phyloP scores from a whole-genome alignment of 208 protist species.

The Giardia muris region DNA sequence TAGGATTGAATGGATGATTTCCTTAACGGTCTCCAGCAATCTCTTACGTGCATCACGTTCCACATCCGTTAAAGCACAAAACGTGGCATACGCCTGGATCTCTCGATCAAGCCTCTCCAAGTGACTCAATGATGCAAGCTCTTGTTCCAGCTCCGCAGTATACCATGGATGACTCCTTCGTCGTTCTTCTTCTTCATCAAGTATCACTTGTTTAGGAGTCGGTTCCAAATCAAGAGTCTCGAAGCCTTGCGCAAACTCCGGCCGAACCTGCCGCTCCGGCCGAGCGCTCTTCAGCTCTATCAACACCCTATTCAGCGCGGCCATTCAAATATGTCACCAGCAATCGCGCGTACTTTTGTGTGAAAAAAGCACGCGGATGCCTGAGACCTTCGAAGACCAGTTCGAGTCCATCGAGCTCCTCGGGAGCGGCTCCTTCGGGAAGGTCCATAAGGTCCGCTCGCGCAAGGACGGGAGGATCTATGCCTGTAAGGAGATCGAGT shows the following conservation, averaged over 20 bases:
- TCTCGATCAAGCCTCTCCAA: background rate
- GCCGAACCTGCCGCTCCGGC: no score
- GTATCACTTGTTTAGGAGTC: no score
- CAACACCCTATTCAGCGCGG: no score
- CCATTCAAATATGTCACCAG: no score
- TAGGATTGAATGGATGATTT: background rate
- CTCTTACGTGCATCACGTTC: background rate
- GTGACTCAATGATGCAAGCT: background rate
- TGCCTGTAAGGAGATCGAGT: constrained; percentile 45
- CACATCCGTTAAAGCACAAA: background rate
- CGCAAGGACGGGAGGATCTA: constrained; percentile 35
- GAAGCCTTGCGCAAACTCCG: no score
- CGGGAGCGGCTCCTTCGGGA: constrained; percentile 26
- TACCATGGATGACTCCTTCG: background rate
- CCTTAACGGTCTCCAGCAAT: background rate
- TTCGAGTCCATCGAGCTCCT: constrained; percentile 2
- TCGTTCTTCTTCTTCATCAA: no score
- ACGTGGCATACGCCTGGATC: background rate
- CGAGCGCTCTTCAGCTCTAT: no score
- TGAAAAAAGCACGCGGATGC: no score
- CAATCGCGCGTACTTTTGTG: no score
- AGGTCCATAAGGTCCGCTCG: constrained; percentile 15
- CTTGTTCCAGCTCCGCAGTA: background rate
- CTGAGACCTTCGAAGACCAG: constrained; percentile 2
- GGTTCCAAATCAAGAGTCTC: no score